Evolutionary conservation across 192 early-diverging fungal genomes (phyloP), one percentile per base, ranked within the genome.

Genomic region (Entophlyctis luteolus): DNA sequence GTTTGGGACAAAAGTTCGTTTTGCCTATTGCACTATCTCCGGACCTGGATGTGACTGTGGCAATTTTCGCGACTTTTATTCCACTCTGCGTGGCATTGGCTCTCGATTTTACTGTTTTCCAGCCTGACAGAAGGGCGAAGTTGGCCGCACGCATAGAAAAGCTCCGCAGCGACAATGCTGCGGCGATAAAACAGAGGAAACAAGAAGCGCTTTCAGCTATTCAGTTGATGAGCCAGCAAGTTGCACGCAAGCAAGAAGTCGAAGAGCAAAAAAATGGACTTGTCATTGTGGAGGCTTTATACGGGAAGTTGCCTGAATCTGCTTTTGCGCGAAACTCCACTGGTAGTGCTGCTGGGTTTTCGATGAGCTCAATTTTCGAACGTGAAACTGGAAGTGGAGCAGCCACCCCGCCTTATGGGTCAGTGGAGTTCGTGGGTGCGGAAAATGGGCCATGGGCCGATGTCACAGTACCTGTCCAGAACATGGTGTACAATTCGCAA

Each of bases 391-490:
- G 8, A 36, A 37, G 20, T 25, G 66, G 66, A 45, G 54, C 54
- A 8, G 16, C 35, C 14, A 35, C 18, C 14, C 23, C 55, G 16
- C 10, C 20, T 22, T n/a, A 23, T 59, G 63, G 5, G 45, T 48
- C 71, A 22, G 67, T 5, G 23, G 45, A 18, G 23, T 1, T 3
- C 27, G 29, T 65, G 53, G 49, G 36, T 14, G 52, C 38, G 18
- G 58, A 48, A 39, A 50, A 3, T 6, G 35, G 37, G 63, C 57
- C 70, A 37, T 84, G 73, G 32, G 77, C 88, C 20, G 97, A 99
- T 77, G 95, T 96, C 2, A 92, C 92, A 3, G 70, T 93, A 33
- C 84, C 92, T 34, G 77, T 98, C 3, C 93, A 96, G 56, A 82
- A 87, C 3, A 75, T 98, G 34, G 91, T 98, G 14, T 79, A 83